phyloP scores from a whole-genome alignment of 208 protist species.

The Crithidia acanthocephali region DNA sequence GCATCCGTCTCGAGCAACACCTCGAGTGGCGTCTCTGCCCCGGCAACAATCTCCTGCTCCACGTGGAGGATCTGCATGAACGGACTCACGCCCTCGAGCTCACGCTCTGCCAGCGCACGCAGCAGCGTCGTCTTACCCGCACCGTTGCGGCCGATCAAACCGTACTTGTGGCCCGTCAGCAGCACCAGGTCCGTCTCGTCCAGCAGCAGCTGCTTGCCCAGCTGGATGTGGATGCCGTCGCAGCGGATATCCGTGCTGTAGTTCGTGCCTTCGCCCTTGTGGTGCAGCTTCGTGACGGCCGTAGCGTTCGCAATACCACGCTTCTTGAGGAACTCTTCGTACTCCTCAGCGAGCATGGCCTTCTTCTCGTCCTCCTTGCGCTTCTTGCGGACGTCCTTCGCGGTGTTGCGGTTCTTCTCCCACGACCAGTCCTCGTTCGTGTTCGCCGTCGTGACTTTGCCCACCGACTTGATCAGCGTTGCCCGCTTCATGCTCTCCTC shows the following conservation, averaged over 20 bases:
- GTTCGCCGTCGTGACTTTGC: slow-evolving; percentile 81
- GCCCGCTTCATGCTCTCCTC: slow-evolving; percentile 87
- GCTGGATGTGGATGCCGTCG: slow-evolving; percentile 88
- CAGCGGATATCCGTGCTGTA: slow-evolving; percentile 89
- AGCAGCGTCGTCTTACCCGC: slow-evolving; percentile 96
- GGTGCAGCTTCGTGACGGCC: slow-evolving; percentile 85
- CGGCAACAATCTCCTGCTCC: slow-evolving; percentile 96
- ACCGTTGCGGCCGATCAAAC: slow-evolving; percentile 96
- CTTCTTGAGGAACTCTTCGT: slow-evolving; percentile 89
- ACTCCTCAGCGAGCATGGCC: slow-evolving; percentile 86
- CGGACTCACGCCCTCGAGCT: slow-evolving; percentile 94
- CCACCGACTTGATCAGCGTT: slow-evolving; percentile 83
- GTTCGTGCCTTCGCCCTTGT: slow-evolving; percentile 77
- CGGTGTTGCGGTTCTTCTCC: slow-evolving; percentile 86
- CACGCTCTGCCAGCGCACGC: slow-evolving; percentile 92
- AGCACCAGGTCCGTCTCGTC: slow-evolving; percentile 81
- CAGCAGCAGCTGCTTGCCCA: slow-evolving; percentile 90
- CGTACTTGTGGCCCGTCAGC: slow-evolving; percentile 94
- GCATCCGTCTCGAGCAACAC: slow-evolving; percentile 93
- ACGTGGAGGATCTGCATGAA: slow-evolving; percentile 98
- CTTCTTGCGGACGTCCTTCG: slow-evolving; percentile 90
- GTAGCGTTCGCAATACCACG: slow-evolving; percentile 79
- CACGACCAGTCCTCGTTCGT: slow-evolving; percentile 92
- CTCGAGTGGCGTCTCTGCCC: slow-evolving; percentile 82
- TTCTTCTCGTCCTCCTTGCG: slow-evolving; percentile 92